phyloP scores from a whole-genome alignment of 2,329 filamentous ascomycete species.

The Fusarium sp. region DNA sequence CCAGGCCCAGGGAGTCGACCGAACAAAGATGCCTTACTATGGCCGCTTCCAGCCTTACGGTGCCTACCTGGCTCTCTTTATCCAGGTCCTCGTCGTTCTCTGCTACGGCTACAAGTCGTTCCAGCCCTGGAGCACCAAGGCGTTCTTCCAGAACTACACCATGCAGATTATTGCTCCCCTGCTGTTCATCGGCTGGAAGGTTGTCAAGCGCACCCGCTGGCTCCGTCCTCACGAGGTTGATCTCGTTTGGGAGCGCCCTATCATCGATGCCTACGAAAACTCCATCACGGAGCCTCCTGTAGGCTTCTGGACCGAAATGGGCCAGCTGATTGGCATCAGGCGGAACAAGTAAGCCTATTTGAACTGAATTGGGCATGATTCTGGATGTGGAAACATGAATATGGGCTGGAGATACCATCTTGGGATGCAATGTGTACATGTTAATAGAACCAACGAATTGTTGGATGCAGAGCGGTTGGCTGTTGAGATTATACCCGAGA shows the following conservation, averaged over 20 bases:
- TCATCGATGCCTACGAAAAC: slow-evolving; percentile 69
- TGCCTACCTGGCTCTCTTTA: slow-evolving; percentile 58
- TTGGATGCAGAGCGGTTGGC: slow-evolving; percentile 19
- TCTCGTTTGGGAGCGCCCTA: slow-evolving; percentile 69
- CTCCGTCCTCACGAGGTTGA: slow-evolving; percentile 67
- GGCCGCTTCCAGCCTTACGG: slow-evolving; percentile 71
- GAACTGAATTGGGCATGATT: slow-evolving; percentile 3
- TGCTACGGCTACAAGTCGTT: slow-evolving; percentile 69
- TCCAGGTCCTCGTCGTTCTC: slow-evolving; percentile 58
- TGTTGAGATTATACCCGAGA: slow-evolving; percentile 43
- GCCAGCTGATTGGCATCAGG: slow-evolving; percentile 37
- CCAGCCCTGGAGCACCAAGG: slow-evolving; percentile 59
- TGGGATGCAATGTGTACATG: slow-evolving; percentile 18
- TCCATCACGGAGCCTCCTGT: slow-evolving; percentile 61
- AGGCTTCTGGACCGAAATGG: slow-evolving; percentile 68
- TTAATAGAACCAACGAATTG: slow-evolving; percentile 25
- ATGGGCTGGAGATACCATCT: slow-evolving; percentile 10
- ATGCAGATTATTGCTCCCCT: slow-evolving; percentile 67
- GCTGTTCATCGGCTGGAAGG: slow-evolving; percentile 71
- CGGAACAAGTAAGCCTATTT: slow-evolving; percentile 10
- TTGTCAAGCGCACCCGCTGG: slow-evolving; percentile 69
- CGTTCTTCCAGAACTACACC: slow-evolving; percentile 66
- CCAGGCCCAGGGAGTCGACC: slow-evolving; percentile 64
- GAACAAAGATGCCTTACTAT: slow-evolving; percentile 66
- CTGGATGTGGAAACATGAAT: not conserved